phyloP scores from a whole-genome alignment of 108 stramenopile species.

The Pseudonitzschia pungens region DNA sequence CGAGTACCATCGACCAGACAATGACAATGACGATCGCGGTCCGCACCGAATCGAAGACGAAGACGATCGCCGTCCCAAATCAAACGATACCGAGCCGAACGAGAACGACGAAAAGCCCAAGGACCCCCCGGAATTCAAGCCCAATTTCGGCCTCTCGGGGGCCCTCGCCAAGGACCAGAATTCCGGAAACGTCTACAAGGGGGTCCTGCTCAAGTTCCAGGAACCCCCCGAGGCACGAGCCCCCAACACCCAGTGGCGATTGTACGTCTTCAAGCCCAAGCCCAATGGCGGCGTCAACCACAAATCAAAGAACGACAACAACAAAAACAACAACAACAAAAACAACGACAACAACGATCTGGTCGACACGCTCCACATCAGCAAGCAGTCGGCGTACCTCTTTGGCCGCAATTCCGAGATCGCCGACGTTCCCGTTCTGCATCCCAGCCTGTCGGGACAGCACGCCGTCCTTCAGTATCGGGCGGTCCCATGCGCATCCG shows the following conservation, averaged over 20 bases:
- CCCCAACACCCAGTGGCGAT: conserved; percentile 90
- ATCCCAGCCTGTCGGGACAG: conserved; percentile 88
- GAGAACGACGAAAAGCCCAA: conserved; percentile 21
- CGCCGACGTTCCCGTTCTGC: conserved; percentile 83
- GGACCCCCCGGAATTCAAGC: conserved; percentile 51
- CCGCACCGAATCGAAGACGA: neutral
- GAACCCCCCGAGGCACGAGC: conserved; percentile 94
- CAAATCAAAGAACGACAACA: no score
- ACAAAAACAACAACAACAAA: conserved; percentile 24
- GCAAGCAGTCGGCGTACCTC: conserved; percentile 91
- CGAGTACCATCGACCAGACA: no score
- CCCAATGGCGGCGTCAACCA: no score
- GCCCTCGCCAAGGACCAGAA: conserved; percentile 87
- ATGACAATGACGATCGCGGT: neutral
- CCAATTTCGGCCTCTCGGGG: conserved; percentile 94
- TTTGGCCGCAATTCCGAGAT: conserved; percentile 89
- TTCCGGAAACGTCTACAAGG: conserved; percentile 87
- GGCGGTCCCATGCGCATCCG: conserved; percentile 36
- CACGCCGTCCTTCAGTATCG: conserved; percentile 98
- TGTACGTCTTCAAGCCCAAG: conserved; percentile 87
- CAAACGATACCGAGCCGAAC: conserved; percentile 1
- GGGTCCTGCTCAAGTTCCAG: conserved; percentile 89
- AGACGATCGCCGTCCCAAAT: neutral
- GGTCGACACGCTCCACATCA: conserved; percentile 79
- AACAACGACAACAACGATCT: conserved; percentile 23